A percentile compares a stretch with the other conserved stretches of the same genome.
Evolutionary conservation across 768 basidiomycete genomes (phyloP).

Genomic region (Agaricus subrufescens): DNA sequence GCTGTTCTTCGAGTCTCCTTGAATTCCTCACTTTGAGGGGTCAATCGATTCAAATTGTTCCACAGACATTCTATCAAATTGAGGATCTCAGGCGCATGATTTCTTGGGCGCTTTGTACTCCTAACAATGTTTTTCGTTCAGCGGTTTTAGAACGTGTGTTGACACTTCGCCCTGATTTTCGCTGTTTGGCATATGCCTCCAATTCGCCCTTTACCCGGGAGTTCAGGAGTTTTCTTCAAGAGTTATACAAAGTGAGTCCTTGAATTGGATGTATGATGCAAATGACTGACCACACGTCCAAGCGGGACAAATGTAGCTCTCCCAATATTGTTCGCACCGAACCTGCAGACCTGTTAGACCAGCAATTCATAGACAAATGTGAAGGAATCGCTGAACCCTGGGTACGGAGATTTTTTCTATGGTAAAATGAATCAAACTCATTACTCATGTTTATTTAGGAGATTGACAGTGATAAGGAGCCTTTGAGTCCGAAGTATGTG

Average conservation of each 20-base stretch:
- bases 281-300: slow-evolving; percentile 49
- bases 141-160: background rate
- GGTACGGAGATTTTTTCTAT: too few species aligned
- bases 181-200: background rate
- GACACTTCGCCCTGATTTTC: background rate
- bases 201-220: too few species aligned
- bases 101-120: background rate
- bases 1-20: too few species aligned
- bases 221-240: background rate
- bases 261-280: background rate
- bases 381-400: slow-evolving; percentile 38
- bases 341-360: slow-evolving; percentile 96
- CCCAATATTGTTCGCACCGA: too few species aligned
- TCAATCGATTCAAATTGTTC: too few species aligned
- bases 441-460: too few species aligned
- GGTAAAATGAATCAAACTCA: too few species aligned
- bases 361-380: slow-evolving; percentile 93
- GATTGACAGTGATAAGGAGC: too few species aligned
- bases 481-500: too few species aligned
- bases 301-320: slow-evolving; percentile 11
- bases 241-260: background rate
- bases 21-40: too few species aligned
- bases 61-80: too few species aligned
- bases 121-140: background rate
- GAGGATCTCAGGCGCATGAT: background rate